phyloP scores from a whole-genome alignment of 169 alveolate genomes.

The Eimeria necatrix region DNA sequence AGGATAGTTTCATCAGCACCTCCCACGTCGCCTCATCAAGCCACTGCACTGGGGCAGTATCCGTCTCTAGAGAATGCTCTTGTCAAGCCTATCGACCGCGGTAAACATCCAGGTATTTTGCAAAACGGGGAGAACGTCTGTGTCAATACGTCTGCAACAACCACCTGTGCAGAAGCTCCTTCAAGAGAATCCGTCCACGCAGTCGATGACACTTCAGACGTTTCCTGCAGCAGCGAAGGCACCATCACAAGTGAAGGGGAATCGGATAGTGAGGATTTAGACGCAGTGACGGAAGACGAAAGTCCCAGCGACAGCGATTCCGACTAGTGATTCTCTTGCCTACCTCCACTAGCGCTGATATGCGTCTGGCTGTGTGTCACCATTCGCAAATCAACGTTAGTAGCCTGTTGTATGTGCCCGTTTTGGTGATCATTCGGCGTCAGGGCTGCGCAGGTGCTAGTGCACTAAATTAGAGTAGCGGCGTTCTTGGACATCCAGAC shows the following conservation, averaged over 20 bases:
- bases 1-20: not conserved
- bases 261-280: constrained; percentile 36
- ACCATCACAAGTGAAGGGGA: constrained; percentile 65
- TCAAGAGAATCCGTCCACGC: not conserved
- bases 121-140: not conserved
- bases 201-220: not conserved
- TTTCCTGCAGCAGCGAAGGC: constrained; percentile 48
- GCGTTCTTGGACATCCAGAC: too few relatives aligned
- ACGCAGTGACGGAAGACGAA: constrained; percentile 27
- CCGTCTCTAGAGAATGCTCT: not conserved
- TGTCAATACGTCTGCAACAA: not conserved
- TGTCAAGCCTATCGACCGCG: not conserved
- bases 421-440: too few relatives aligned
- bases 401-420: too few relatives aligned
- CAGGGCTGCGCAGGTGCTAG: too few relatives aligned
- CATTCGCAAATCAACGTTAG: too few relatives aligned
- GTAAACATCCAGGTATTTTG: not conserved
- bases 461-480: too few relatives aligned
- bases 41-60: not conserved
- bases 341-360: not conserved
- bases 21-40: not conserved
- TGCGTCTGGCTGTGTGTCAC: too few relatives aligned
- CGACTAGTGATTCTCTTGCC: constrained; percentile 4
- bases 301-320: constrained; percentile 45
- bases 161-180: not conserved